Base-by-base conservation (phyloP, 2,329 filamentous ascomycete genomes). In the Colletotrichum tropicicola region DNA sequence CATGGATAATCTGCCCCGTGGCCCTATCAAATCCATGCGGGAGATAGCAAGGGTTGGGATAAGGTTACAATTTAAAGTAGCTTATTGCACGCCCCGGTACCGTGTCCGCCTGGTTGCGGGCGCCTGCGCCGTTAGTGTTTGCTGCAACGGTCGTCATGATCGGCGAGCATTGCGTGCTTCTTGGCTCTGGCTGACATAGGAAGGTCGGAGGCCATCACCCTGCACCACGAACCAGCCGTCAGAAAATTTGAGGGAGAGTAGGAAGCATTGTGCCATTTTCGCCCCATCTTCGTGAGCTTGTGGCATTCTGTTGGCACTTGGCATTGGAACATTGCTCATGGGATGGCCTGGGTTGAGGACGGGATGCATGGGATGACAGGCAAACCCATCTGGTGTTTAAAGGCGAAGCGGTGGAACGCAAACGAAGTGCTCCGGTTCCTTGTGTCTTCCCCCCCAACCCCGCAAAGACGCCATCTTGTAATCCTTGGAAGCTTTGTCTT, bases 181-280 rank as follows among this genome's bases (percentile, higher is more conserved):
- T 65, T 65, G 61, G 61, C 61, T 59, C 48, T 54, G 12, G 30
- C 61, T 65, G 19, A 54, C 32, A 60, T 53, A 60, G 61, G 61
- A 60, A 65, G 56, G 56, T 65, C 61, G 15, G 9, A 19, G n/a
- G 19, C 30, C 23, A 28, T 10, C 30, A 30, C 45, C 37, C 45
- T 64, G 45, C 32, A 6, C 21, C 30, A 48, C 9, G 15, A 27
- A 37, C 21, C 32, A 32, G 25, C 3, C 10, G 5, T 15, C 21
- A n/a, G 15, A 6, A 13, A 5, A 9, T n/a, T 35, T 6, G 13
- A 5, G 8, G 17, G 12, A n/a, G 21, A 19, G 5, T 30, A 44
- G 27, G 21, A 9, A 51, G 52, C 6, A 44, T 35, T 23, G 3
- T 58, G 37, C n/a, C 44, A 49, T 52, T 25, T 19, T 28, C 10